Evolutionary conservation across 495 filamentous ascomycete genomes (phyloP).

Genomic region (Xylaria castorea): DNA sequence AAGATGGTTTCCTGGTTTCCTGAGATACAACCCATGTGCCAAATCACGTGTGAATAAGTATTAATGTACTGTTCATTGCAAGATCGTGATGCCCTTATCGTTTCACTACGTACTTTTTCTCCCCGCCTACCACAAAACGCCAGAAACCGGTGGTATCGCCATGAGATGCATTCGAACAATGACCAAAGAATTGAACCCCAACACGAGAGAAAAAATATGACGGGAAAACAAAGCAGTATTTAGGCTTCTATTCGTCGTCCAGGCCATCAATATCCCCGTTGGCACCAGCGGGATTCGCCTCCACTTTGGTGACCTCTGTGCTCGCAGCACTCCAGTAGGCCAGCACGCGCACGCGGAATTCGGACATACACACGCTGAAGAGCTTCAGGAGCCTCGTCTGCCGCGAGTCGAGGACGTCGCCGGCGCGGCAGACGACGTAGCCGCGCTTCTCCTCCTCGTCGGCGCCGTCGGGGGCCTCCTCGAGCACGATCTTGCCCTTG

Average conservation of each 20-base stretch:
- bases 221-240: neutral
- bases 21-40: neutral
- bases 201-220: neutral
- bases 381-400: conserved; percentile 94
- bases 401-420: conserved; percentile 80
- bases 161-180: conserved; percentile 37
- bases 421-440: conserved; percentile 81
- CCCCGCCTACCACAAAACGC: conserved; percentile 37
- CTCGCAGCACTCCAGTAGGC: conserved; percentile 73
- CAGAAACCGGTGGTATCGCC: conserved; percentile 45
- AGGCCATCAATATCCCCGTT: conserved; percentile 37
- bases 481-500: conserved; percentile 85
- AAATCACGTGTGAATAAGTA: conserved; percentile 5
- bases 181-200: conserved; percentile 28
- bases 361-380: conserved; percentile 85
- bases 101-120: conserved; percentile 26
- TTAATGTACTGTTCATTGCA: conserved; percentile 10
- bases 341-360: conserved; percentile 81
- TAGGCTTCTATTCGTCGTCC: conserved; percentile 34
- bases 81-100: conserved; percentile 18
- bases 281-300: conserved; percentile 19
- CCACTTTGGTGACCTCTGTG: conserved; percentile 64
- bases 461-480: conserved; percentile 56
- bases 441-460: conserved; percentile 39
- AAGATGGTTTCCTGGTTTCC: neutral